A percentile compares a stretch with the other conserved stretches of the same genome.
These are phyloP conservation scores for Monsonia emarginata DNA, from an alignment of 441 rosid genomes.

Conservation along the genomic window DNA sequence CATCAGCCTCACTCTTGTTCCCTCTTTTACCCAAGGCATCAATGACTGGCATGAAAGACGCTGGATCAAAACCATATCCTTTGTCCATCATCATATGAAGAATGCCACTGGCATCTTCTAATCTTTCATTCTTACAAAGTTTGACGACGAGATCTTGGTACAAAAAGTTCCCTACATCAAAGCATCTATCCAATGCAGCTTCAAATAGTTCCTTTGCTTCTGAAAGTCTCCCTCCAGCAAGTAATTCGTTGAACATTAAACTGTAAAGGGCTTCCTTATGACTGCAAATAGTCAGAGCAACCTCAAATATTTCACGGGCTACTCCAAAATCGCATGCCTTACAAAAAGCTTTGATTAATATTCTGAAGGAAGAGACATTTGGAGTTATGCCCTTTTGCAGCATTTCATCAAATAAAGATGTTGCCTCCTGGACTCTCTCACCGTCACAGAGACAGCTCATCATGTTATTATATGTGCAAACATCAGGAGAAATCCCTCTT, in stretches of 20 bases:
- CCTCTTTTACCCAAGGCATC: slow-evolving; percentile 64
- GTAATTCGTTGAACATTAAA: slow-evolving; percentile 68
- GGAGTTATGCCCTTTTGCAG: slow-evolving; percentile 60
- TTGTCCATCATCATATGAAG: slow-evolving; percentile 52
- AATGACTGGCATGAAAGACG: slow-evolving; percentile 79
- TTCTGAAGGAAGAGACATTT: slow-evolving; percentile 54
- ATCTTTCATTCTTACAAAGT: slow-evolving; percentile 53
- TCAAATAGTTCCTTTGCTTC: slow-evolving; percentile 65
- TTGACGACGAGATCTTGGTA: slow-evolving; percentile 59
- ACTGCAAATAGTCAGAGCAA: slow-evolving; percentile 64
- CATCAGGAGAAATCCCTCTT: slow-evolving; percentile 68
- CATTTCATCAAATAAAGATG: slow-evolving; percentile 72
- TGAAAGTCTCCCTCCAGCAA: slow-evolving; percentile 45
- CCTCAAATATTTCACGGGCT: slow-evolving; percentile 67
- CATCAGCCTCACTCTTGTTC: slow-evolving; percentile 57
- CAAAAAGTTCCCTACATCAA: slow-evolving; percentile 48
- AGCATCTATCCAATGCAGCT: slow-evolving; percentile 52
- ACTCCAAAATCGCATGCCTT: slow-evolving; percentile 50
- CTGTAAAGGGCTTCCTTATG: slow-evolving; percentile 69
- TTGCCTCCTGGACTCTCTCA: slow-evolving; percentile 68
- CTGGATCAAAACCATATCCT: slow-evolving; percentile 70
- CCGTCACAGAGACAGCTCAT: slow-evolving; percentile 71
- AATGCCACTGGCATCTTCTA: slow-evolving; percentile 55
- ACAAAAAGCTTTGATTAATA: slow-evolving; percentile 65
- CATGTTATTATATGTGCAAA: slow-evolving; percentile 61